phyloP scores from a whole-genome alignment of 139 green algal genomes.

The Volvox africanus region DNA sequence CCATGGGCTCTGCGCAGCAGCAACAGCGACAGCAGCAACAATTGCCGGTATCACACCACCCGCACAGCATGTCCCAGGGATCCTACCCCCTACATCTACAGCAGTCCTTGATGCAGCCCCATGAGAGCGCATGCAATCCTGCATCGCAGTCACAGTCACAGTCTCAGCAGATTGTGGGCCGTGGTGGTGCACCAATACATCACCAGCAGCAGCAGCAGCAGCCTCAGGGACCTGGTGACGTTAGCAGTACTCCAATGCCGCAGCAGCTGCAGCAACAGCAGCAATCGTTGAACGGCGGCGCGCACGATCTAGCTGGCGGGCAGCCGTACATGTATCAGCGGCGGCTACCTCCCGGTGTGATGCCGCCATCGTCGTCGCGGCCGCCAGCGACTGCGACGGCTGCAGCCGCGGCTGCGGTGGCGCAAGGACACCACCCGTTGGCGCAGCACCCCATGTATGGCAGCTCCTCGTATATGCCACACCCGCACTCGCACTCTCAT shows the following conservation, averaged over 20 bases:
- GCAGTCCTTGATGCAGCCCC: neutral
- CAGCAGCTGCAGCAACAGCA: slow-evolving; percentile 9
- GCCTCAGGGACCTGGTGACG: neutral
- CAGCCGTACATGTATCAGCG: slow-evolving; percentile 13
- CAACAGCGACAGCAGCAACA: neutral
- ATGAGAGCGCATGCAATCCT: neutral
- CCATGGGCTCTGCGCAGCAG: neutral
- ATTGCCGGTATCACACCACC: neutral
- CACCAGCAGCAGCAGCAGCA: neutral
- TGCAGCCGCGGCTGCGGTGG: neutral
- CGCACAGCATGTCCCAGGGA: slow-evolving; percentile 20
- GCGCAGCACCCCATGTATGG: neutral
- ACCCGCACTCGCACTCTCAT: neutral
- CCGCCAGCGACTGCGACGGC: neutral
- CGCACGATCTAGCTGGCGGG: neutral
- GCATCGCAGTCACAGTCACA: neutral
- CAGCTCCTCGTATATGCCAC: neutral
- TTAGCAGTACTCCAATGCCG: neutral
- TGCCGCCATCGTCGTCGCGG: neutral
- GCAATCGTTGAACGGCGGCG: neutral
- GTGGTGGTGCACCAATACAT: too few relatives aligned
- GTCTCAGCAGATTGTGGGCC: neutral
- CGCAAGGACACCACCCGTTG: neutral
- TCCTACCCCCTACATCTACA: neutral
- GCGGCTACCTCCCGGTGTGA: neutral